Conservation (phyloP, 495 filamentous ascomycete genomes). For the Penicillium herquei region DNA sequence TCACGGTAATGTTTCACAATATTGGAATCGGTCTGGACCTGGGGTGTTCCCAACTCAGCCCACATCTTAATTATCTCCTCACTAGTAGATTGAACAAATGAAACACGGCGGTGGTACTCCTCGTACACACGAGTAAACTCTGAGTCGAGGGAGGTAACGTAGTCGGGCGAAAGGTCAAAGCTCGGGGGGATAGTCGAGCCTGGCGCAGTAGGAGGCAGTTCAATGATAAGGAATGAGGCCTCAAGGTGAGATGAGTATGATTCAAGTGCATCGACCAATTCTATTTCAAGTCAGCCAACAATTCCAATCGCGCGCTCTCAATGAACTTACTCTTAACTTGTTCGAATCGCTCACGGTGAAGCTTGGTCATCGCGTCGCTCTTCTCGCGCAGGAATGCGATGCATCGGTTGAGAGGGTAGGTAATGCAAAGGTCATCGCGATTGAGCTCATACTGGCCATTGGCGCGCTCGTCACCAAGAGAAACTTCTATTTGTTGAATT, state of each 20-base stretch:
- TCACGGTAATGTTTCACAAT: slow-evolving; percentile 89
- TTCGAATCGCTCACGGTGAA: slow-evolving; percentile 87
- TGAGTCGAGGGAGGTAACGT: slow-evolving; percentile 79
- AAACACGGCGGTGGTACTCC: slow-evolving; percentile 81
- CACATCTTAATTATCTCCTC: slow-evolving; percentile 92
- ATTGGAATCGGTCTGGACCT: slow-evolving; percentile 81
- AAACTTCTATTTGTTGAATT: slow-evolving; percentile 91
- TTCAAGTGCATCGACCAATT: slow-evolving; percentile 88
- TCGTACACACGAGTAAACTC: slow-evolving; percentile 94
- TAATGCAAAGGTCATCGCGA: slow-evolving; percentile 67
- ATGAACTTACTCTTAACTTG: slow-evolving; percentile 82
- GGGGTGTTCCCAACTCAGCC: slow-evolving; percentile 90
- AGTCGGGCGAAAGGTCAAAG: slow-evolving; percentile 87
- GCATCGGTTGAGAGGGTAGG: slow-evolving; percentile 77
- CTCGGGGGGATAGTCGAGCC: slow-evolving; percentile 72
- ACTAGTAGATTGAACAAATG: slow-evolving; percentile 66
- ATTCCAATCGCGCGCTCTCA: neutral
- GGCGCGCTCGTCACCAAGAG: slow-evolving; percentile 71
- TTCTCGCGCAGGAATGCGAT: slow-evolving; percentile 80
- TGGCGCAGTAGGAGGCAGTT: slow-evolving; percentile 74
- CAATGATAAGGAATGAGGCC: slow-evolving; percentile 73
- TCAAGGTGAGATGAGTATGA: slow-evolving; percentile 96
- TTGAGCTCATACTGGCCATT: slow-evolving; percentile 60
- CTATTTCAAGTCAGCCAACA: slow-evolving; percentile 47
- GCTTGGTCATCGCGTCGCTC: slow-evolving; percentile 69